Conservation (phyloP, 1,284 basidiomycete genomes). For the Moesziomyces aphidis region DNA sequence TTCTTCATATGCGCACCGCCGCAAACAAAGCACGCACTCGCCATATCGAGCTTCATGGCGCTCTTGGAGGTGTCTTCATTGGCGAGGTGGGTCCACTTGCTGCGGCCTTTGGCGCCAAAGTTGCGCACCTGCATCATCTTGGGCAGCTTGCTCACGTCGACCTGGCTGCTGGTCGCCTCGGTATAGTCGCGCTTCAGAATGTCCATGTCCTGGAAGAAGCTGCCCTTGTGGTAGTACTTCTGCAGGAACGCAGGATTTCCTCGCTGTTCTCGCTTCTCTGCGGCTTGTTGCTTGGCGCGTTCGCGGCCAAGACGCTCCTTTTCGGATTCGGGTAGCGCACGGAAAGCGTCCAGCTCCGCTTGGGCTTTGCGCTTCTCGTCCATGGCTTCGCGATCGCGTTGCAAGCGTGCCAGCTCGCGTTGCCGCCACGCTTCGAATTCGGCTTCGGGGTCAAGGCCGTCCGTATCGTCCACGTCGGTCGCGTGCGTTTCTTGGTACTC, state of each 20-base stretch:
- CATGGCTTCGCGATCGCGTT: slow-evolving; percentile 88
- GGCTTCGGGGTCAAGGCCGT: slow-evolving; percentile 86
- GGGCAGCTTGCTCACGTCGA: slow-evolving; percentile 85
- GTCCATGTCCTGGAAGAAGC: slow-evolving; percentile 92
- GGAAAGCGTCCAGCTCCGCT: slow-evolving; percentile 87
- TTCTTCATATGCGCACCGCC: slow-evolving; percentile 64
- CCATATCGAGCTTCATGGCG: slow-evolving; percentile 67
- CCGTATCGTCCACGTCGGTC: slow-evolving; percentile 89
- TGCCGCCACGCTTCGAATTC: slow-evolving; percentile 98
- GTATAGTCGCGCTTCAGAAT: slow-evolving; percentile 90
- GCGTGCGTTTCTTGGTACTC: slow-evolving; percentile 82
- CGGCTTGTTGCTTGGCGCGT: slow-evolving; percentile 10
- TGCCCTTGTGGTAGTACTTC: slow-evolving; percentile 99
- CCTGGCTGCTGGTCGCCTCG: slow-evolving; percentile 83
- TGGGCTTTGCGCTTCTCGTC: slow-evolving; percentile 81
- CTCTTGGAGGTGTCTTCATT: slow-evolving; percentile 85
- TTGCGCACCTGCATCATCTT: slow-evolving; percentile 97
- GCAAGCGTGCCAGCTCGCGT: slow-evolving; percentile 88
- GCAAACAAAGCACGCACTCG: slow-evolving; percentile 85
- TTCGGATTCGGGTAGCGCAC: slow-evolving; percentile 91
- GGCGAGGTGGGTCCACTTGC: slow-evolving; percentile 82
- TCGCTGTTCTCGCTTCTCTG: slow-evolving; percentile 72
- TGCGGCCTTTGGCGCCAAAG: slow-evolving; percentile 91
- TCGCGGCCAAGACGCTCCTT: slow-evolving; percentile 68
- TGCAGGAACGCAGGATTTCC: slow-evolving; percentile 92